Percentiles rank a stretch among this genome's conserved stretches.
Evolutionary conservation across 805 yeast species (phyloP).

Genomic region (Saccharomycopsis sp.): DNA sequence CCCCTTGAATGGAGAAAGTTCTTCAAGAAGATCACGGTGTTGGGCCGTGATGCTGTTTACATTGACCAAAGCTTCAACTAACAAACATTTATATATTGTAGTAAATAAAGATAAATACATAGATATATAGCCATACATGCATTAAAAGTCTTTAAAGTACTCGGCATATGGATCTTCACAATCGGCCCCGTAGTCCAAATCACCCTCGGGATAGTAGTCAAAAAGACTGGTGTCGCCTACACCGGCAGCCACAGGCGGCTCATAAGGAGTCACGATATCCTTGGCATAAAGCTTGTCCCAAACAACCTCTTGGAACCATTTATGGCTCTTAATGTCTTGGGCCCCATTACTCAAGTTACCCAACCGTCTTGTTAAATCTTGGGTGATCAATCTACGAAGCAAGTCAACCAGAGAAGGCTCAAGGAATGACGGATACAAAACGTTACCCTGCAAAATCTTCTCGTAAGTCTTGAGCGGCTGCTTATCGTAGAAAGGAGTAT

Average conservation of each 20-base stretch:
- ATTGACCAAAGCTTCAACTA: constrained; percentile 27
- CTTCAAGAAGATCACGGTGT: constrained; percentile 48
- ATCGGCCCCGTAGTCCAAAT: constrained; percentile 69
- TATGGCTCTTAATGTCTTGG: constrained; percentile 77
- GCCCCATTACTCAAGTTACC: constrained; percentile 86
- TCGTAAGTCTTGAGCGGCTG: constrained; percentile 94
- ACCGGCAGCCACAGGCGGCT: constrained; percentile 91
- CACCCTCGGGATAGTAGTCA: constrained; percentile 79
- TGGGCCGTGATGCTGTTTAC: constrained; percentile 53
- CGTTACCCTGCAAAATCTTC: constrained; percentile 74
- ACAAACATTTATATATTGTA: too few relatives aligned
- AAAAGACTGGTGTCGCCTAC: constrained; percentile 86
- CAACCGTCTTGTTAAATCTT: constrained; percentile 74
- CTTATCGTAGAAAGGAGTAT: constrained; percentile 89
- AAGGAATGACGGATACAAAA: constrained; percentile 70
- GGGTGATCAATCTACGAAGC: constrained; percentile 65
- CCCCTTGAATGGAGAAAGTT: constrained; percentile 70
- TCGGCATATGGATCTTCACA: constrained; percentile 70
- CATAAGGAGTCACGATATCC: constrained; percentile 92
- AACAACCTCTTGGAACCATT: constrained; percentile 88
- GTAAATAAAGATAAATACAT: neutral
- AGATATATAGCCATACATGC: neutral
- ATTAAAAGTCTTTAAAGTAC: constrained; percentile 53
- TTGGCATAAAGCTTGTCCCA: constrained; percentile 85
- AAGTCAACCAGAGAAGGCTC: constrained; percentile 75